These are phyloP conservation scores for Coccomyxa subellipsoidea DNA, from an alignment of 163 green algal species.

Conservation along the genomic window DNA sequence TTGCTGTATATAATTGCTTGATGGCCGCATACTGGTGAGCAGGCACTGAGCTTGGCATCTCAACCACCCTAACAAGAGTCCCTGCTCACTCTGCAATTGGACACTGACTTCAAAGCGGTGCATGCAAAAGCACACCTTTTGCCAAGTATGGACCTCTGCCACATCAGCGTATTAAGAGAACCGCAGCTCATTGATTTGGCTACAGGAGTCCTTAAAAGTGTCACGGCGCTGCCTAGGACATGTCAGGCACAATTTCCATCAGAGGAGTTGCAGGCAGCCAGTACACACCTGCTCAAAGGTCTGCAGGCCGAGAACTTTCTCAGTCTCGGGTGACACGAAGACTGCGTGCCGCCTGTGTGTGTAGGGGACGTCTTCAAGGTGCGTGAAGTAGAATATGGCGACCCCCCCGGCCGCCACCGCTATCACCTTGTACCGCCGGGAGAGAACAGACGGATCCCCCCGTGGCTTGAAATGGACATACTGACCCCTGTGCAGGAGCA, in stretches of 20 bases:
- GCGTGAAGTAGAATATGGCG: neutral
- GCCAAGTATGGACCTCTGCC: too few species aligned
- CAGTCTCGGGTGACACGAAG: conserved; percentile 21
- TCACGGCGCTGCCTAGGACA: too few species aligned
- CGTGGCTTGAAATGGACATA: neutral
- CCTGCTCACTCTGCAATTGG: too few species aligned
- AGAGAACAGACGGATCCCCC: neutral
- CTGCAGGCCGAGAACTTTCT: conserved; percentile 29
- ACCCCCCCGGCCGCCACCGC: neutral
- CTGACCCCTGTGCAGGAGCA: neutral
- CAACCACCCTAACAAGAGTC: neutral
- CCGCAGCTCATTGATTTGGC: too few species aligned
- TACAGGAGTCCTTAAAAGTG: too few species aligned
- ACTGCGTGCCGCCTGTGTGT: conserved; percentile 38
- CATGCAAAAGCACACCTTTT: too few species aligned
- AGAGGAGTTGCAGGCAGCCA: too few species aligned
- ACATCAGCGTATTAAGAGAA: too few species aligned
- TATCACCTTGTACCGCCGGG: neutral
- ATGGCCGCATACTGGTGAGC: too few species aligned
- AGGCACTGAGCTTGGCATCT: neutral
- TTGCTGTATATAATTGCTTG: neutral
- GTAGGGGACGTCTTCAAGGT: conserved; percentile 40
- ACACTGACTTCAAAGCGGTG: too few species aligned
- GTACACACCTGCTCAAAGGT: conserved; percentile 33
- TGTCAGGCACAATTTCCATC: too few species aligned